phyloP scores from a whole-genome alignment of 2,329 filamentous ascomycete genomes.

The Neofusicoccum sp. region DNA sequence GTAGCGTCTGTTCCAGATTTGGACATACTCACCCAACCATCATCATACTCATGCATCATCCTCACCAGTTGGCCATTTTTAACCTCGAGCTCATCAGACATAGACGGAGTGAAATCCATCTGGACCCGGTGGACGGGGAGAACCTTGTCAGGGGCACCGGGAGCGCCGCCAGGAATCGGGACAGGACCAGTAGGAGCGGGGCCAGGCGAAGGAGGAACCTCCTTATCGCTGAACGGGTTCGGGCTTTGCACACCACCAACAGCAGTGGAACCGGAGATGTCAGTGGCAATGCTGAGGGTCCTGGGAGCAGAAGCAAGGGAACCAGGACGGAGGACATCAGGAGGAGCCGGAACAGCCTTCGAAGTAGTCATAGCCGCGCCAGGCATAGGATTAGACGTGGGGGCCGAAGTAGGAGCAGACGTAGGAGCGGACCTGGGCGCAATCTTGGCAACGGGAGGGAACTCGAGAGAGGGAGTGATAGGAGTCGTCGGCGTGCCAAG shows the following conservation, averaged over 20 bases:
- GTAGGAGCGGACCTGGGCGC: slow-evolving; percentile 10
- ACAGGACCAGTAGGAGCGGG: slow-evolving; percentile 43
- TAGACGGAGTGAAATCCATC: slow-evolving; percentile 88
- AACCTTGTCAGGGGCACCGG: slow-evolving; percentile 65
- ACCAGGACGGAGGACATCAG: background rate
- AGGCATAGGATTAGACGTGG: background rate
- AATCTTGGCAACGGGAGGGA: slow-evolving; percentile 1
- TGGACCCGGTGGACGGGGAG: slow-evolving; percentile 84
- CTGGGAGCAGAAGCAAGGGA: background rate
- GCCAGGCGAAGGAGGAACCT: slow-evolving; percentile 47
- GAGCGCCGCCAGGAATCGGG: slow-evolving; percentile 55
- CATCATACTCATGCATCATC: slow-evolving; percentile 93
- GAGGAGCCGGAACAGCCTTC: background rate
- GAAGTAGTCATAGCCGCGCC: background rate
- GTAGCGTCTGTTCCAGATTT: background rate
- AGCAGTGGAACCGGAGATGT: slow-evolving; percentile 32
- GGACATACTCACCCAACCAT: slow-evolving; percentile 80
- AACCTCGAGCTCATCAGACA: slow-evolving; percentile 88
- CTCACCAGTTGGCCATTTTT: slow-evolving; percentile 81
- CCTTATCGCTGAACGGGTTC: background rate
- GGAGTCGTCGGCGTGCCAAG: slow-evolving; percentile 16
- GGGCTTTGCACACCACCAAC: background rate
- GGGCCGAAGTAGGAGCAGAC: slow-evolving; percentile 3
- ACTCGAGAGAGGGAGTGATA: slow-evolving; percentile 12
- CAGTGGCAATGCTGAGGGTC: background rate